phyloP scores from a whole-genome alignment of 2,329 filamentous ascomycete genomes.

The Periconia digitata region DNA sequence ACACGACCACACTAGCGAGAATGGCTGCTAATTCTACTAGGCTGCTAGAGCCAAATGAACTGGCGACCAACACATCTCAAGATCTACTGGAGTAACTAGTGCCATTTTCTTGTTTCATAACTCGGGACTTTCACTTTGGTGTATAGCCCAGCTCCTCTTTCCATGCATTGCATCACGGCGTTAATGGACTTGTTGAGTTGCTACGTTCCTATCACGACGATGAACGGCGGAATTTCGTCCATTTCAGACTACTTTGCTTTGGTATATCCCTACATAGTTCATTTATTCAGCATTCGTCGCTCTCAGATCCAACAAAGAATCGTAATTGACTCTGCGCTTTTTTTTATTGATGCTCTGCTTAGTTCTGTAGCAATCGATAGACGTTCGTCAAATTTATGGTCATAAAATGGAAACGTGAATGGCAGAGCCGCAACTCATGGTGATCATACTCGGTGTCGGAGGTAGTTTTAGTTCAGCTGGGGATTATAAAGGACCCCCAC shows the following conservation, averaged over 20 bases:
- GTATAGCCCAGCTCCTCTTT: too few species aligned
- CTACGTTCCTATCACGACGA: not conserved
- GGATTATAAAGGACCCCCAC: not conserved
- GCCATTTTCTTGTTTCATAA: not conserved
- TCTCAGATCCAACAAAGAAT: not conserved
- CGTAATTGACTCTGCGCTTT: too few species aligned
- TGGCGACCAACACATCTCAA: conserved; percentile 31
- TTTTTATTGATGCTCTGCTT: too few species aligned
- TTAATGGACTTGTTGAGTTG: not conserved
- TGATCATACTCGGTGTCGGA: too few species aligned
- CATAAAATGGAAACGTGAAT: too few species aligned
- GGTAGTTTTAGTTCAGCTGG: too few species aligned
- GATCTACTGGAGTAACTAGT: conserved; percentile 29
- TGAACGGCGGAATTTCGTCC: not conserved
- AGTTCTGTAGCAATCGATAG: too few species aligned
- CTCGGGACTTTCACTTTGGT: not conserved
- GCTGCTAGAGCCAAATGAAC: conserved; percentile 39
- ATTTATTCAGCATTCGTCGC: not conserved
- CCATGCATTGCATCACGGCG: conserved; percentile 2
- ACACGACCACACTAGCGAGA: not conserved
- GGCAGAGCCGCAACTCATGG: too few species aligned
- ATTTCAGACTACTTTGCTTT: not conserved
- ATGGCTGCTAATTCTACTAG: conserved; percentile 24
- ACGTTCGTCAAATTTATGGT: too few species aligned
- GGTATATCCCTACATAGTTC: not conserved